Base-by-base conservation (phyloP, 768 basidiomycete species). In the Boletellus ananiceps region DNA sequence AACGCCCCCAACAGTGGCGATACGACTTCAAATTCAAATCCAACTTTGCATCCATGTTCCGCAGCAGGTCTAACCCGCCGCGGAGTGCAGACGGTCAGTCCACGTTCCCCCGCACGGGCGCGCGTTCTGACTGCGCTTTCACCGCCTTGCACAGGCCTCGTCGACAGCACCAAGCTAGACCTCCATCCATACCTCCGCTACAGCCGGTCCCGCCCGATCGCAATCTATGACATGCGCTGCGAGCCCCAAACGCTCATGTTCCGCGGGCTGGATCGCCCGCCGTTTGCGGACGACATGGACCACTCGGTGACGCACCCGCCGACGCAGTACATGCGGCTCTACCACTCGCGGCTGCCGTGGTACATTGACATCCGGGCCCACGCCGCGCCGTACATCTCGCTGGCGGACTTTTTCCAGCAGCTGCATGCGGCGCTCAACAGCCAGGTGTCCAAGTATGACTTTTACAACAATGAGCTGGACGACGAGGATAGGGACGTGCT, bases 191-290 rank as follows among this genome's bases (percentile, higher is more conserved):
- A 40, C 25, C 55, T 67, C 5, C 54, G 46, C 33, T 50, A 65
- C n/a, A 67, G 47, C 50, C 57, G 47, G 38, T 47, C 58, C 1
- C 54, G 65, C 14, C 70, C 76, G 0, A 68, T 76, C 3, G 62
- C 81, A 23, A 63, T 68, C 46, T 73, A 73, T 57, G 82, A 86
- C 62, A 61, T 86, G 14, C 80, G 82, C 14, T 58, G 57, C 1
- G 62, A 71, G 16, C 71, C 74, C 2, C 50, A 58, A 16, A 58
- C 66, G 18, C 56, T 82, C 38, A 52, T 70, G 15, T 78, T 84
- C 59, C 74, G 72, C 45, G 73, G 65, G 16, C 63, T 83, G 19
- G 53, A 65, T 8, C 19, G 19, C 19, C 19, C 19, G 19, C 19
- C 19, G 19, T 19, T 19, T 1, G 19, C 19, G 19, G 19, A 19